These are phyloP conservation scores for Mucor plumbeus DNA, from an alignment of 371 early-diverging fungal genomes.

Conservation along the genomic window DNA sequence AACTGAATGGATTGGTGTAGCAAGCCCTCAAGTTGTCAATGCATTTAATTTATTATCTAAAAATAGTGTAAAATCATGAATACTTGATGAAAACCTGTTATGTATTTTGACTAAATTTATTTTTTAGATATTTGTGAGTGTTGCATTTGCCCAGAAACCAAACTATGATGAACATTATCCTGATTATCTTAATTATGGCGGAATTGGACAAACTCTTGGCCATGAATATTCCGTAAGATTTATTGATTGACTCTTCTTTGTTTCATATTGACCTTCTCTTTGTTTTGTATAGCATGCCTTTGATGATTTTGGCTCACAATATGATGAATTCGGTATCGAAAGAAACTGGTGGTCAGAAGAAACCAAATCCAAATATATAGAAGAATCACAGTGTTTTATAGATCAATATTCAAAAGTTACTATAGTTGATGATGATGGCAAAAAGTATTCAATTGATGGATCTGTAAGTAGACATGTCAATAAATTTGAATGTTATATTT, in stretches of 20 bases:
- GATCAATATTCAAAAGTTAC: slow-evolving; percentile 62
- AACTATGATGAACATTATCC: slow-evolving; percentile 51
- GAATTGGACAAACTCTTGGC: slow-evolving; percentile 64
- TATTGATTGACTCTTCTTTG: neutral
- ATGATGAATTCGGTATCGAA: slow-evolving; percentile 43
- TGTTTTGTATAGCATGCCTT: slow-evolving; percentile 43
- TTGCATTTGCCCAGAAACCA: slow-evolving; percentile 62
- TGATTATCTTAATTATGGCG: slow-evolving; percentile 65
- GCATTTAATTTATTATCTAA: slow-evolving; percentile 40
- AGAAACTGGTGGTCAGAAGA: slow-evolving; percentile 69
- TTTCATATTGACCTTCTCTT: neutral
- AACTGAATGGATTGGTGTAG: slow-evolving; percentile 46
- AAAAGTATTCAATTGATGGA: slow-evolving; percentile 47
- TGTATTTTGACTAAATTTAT: neutral
- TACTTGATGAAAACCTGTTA: neutral
- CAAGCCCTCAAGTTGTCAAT: slow-evolving; percentile 58
- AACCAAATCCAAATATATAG: slow-evolving; percentile 49
- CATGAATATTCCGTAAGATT: slow-evolving; percentile 64
- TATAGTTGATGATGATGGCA: slow-evolving; percentile 33
- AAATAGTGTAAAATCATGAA: slow-evolving; percentile 22
- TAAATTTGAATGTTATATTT: neutral
- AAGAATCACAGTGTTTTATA: slow-evolving; percentile 62
- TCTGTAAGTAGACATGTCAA: slow-evolving; percentile 17
- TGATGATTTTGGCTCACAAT: slow-evolving; percentile 56
- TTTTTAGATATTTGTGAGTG: slow-evolving; percentile 58